phyloP scores from a whole-genome alignment of 129 eudicot genomes.

The Oenanthe sinensis region DNA sequence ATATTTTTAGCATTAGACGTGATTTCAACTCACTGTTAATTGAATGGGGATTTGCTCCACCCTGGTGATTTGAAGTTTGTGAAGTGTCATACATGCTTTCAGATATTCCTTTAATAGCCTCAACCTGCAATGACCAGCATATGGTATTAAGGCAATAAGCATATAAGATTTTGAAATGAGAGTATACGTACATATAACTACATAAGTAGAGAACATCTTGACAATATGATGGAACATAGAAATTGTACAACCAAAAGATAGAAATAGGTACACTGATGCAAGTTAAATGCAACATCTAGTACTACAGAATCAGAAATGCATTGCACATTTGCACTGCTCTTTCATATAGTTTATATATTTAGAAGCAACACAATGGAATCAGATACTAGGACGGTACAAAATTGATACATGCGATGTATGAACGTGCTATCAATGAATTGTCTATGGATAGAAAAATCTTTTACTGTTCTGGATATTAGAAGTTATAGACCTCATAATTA shows the following conservation, averaged over 20 bases:
- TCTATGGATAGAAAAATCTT: neutral
- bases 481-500: neutral
- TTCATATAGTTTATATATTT: neutral
- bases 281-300: neutral
- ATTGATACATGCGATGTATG: neutral
- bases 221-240: neutral
- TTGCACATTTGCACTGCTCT: neutral
- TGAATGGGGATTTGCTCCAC: slow-evolving; percentile 11
- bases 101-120: slow-evolving; percentile 76
- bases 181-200: neutral
- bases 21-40: slow-evolving; percentile 44
- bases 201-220: neutral
- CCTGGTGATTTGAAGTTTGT: slow-evolving; percentile 28
- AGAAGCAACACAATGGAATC: neutral
- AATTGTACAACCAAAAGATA: neutral
- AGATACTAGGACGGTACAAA: neutral
- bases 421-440: neutral
- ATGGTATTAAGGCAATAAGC: neutral
- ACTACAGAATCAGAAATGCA: neutral
- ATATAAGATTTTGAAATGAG: neutral
- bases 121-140: slow-evolving; percentile 39
- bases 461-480: neutral
- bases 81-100: slow-evolving; percentile 48
- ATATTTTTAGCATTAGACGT: neutral
- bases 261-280: neutral